Evolutionary conservation across 371 early-diverging fungal genomes (phyloP).

Genomic region (Synchytrium microbalum): DNA sequence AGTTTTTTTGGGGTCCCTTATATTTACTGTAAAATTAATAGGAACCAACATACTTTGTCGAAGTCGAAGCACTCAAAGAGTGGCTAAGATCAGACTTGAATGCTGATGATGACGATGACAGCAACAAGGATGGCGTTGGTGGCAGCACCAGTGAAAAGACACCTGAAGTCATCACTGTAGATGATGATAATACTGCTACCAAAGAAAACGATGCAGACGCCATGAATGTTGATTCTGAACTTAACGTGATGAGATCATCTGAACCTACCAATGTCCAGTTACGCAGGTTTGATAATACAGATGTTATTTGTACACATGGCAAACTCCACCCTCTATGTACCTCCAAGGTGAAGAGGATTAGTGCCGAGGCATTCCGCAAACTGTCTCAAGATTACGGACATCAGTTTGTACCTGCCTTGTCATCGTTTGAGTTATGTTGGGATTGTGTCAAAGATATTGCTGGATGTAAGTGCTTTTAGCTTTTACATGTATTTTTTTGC

Average conservation of each 20-base stretch:
- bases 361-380: not conserved
- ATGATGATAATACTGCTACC: not conserved
- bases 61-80: slow-evolving; percentile 9
- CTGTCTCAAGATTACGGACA: not conserved
- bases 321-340: slow-evolving; percentile 21
- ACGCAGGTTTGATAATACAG: slow-evolving; percentile 19
- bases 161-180: not conserved
- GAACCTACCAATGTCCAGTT: not conserved
- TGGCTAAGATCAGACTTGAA: slow-evolving; percentile 21
- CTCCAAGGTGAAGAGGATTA: slow-evolving; percentile 25
- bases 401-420: not conserved
- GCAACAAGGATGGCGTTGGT: not conserved
- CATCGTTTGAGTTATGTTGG: not conserved
- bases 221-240: not conserved
- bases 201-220: not conserved
- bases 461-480: not conserved
- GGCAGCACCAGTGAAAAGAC: not conserved
- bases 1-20: not conserved
- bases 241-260: not conserved
- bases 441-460: not conserved
- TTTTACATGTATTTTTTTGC: no score
- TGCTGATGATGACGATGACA: slow-evolving; percentile 14
- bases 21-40: slow-evolving; percentile 10
- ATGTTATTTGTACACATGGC: slow-evolving; percentile 20
- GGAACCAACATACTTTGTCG: slow-evolving; percentile 9